phyloP scores from a whole-genome alignment of 345 rosid species.

The Ailanthus altissimus region DNA sequence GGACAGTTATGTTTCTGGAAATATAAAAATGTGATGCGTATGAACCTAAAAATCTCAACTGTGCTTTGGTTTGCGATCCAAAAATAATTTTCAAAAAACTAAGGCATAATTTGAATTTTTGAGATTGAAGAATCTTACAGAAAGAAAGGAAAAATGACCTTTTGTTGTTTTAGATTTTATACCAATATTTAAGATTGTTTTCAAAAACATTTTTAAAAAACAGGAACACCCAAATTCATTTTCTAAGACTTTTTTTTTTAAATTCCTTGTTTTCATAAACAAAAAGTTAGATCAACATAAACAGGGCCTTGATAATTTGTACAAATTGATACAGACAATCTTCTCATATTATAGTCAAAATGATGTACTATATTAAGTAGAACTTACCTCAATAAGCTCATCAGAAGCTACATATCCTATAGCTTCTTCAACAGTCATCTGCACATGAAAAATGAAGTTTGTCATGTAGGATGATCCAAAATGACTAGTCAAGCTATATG shows the following conservation, averaged over 20 bases:
- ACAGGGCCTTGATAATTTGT: neutral
- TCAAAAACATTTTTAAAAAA: neutral
- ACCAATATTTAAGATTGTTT: neutral
- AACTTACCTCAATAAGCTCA: constrained; percentile 89
- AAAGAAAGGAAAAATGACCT: neutral
- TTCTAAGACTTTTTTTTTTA: neutral
- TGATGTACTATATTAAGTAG: neutral
- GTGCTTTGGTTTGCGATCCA: neutral
- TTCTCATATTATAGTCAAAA: neutral
- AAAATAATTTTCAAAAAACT: neutral
- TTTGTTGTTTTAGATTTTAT: neutral
- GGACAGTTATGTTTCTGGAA: neutral
- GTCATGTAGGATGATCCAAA: neutral
- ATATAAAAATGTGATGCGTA: too few relatives aligned
- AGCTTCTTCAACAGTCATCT: constrained; percentile 98
- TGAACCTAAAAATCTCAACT: neutral
- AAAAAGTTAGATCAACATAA: neutral
- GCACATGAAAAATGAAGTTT: constrained; percentile 27
- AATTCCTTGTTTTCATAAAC: neutral
- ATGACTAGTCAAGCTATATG: neutral
- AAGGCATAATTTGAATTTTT: neutral
- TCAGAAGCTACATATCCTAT: constrained; percentile 95
- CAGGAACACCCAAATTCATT: neutral
- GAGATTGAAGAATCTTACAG: neutral
- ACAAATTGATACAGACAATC: neutral